These are phyloP conservation scores for Linum usitatissimum DNA, from an alignment of 345 rosid species.

Conservation along the genomic window DNA sequence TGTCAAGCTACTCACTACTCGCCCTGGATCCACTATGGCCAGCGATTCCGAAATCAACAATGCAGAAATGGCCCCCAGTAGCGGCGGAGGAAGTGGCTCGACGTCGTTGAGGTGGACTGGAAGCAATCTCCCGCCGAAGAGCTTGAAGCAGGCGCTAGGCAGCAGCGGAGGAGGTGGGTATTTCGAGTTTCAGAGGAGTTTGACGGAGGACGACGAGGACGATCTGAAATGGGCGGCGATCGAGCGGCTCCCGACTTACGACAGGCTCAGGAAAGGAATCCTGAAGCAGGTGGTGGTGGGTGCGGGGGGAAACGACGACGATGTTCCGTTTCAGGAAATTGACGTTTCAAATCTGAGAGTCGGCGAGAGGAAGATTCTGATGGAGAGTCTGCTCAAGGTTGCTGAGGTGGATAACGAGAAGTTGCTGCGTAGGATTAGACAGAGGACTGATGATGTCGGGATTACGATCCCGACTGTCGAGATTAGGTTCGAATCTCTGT, in stretches of 20 bases:
- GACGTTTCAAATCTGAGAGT: neutral
- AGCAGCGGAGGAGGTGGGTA: neutral
- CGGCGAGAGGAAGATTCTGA: neutral
- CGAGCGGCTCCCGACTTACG: conserved; percentile 1
- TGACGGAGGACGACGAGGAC: conserved; percentile 3
- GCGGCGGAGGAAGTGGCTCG: neutral
- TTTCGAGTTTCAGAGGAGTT: neutral
- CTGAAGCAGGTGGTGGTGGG: neutral
- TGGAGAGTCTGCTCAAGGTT: neutral
- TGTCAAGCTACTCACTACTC: no score
- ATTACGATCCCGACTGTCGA: neutral
- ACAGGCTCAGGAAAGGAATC: neutral
- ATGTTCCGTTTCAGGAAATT: no score
- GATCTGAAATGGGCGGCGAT: conserved; percentile 1
- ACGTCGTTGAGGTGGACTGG: neutral
- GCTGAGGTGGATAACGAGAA: conserved; percentile 3
- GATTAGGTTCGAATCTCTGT: neutral
- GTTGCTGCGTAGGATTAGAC: neutral
- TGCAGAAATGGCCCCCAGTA: neutral
- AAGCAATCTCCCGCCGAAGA: no score
- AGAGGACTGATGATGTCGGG: neutral
- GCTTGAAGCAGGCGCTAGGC: neutral
- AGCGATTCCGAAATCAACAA: neutral
- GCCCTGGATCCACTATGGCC: neutral
- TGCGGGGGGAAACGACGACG: neutral